Base-by-base conservation (phyloP, 2,329 filamentous ascomycete species). In the Penicillium freii region DNA sequence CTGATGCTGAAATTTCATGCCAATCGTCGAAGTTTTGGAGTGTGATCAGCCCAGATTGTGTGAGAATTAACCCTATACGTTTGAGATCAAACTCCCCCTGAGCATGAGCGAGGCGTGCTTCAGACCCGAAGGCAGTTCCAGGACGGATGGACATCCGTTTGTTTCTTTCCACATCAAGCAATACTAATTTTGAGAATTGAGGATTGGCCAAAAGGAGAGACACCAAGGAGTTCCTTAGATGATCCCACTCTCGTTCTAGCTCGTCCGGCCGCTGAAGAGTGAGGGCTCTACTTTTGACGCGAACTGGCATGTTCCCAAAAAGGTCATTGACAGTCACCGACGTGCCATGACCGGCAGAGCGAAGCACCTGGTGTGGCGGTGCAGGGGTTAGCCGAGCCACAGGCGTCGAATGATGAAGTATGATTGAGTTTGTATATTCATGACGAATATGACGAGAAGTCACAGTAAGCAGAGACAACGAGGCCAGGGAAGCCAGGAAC, bases 301-400 rank as follows among this genome's bases (percentile, higher is more conserved):
- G 86, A 13, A 97, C 93, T 0, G 93, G 92, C 84, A 97, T 90
- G 57, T 87, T 89, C 0, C 92, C 92, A 74, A 97, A 97, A 1
- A 97, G 78, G 71, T 96, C 87, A 55, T 87, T 84, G 6, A 96
- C 88, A 0, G 82, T 82, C 2, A 93, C 86, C 29, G 85, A 83
- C 0, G 92, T 96, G 5, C 93, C 93, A 75, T 90, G 85, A 21
- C 78, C 72, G 55, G 81, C 82, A 36, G 75, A 77, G 9, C 80
- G 66, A 7, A 90, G 66, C 47, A 81, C 78, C 45, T 89, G 82
- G 48, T 86, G 82, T 8, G 80, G 73, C 11, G 81, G 78, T 5
- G 85, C 83, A 6, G 89, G 88, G 1, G 80, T 75, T 54, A 89
- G 80, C 29, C 91, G 84, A 47, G 84, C 79, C 34, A 95, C 74